Conservation (phyloP, 2,329 filamentous ascomycete genomes). For the Hansfordia pulvinata region DNA sequence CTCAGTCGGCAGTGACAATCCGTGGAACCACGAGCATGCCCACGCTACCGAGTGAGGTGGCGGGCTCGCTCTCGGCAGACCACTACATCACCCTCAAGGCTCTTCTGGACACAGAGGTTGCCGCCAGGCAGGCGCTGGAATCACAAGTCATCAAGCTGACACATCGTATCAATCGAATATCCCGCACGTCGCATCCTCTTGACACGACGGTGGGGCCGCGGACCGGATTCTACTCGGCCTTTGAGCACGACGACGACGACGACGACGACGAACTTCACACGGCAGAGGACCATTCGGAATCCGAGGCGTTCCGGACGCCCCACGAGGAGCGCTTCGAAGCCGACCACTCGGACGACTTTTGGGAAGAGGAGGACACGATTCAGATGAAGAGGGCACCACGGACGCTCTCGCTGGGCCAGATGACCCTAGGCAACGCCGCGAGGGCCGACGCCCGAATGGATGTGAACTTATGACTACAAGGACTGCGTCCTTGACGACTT, state of each 20-base stretch:
- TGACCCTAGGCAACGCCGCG: slow-evolving; percentile 32
- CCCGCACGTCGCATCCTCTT: slow-evolving; percentile 22
- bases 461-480: slow-evolving; percentile 18
- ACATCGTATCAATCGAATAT: slow-evolving; percentile 32
- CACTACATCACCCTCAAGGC: slow-evolving; percentile 35
- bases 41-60: slow-evolving; percentile 18
- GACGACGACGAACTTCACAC: slow-evolving; percentile 14
- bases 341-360: slow-evolving; percentile 25
- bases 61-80: slow-evolving; percentile 23
- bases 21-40: slow-evolving; percentile 32
- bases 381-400: slow-evolving; percentile 40
- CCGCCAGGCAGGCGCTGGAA: slow-evolving; percentile 40
- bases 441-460: slow-evolving; percentile 8
- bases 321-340: slow-evolving; percentile 26
- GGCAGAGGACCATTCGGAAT: slow-evolving; percentile 16
- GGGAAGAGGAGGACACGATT: slow-evolving; percentile 19
- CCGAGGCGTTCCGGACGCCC: slow-evolving; percentile 38
- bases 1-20: slow-evolving; percentile 31
- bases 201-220: slow-evolving; percentile 19
- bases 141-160: slow-evolving; percentile 38
- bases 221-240: slow-evolving; percentile 22
- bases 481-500: slow-evolving; percentile 7
- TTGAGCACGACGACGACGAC: slow-evolving; percentile 28
- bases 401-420: slow-evolving; percentile 49
- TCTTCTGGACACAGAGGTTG: slow-evolving; percentile 43